phyloP scores from a whole-genome alignment of 331 rosid species.

The Rhamnella rubrinervis region DNA sequence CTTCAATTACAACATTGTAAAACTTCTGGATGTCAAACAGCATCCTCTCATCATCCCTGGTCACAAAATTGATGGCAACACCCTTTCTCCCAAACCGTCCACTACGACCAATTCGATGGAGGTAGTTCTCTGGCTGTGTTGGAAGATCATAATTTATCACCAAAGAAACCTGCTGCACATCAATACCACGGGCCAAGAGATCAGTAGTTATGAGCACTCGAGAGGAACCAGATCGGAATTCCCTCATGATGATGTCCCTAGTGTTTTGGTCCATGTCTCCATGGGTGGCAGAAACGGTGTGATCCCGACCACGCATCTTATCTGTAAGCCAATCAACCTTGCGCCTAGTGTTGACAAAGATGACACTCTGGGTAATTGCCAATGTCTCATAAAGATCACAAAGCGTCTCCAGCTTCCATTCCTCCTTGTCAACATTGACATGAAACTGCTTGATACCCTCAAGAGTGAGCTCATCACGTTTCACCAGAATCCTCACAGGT shows the following conservation, averaged over 20 bases:
- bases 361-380: conserved; percentile 73
- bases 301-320: conserved; percentile 67
- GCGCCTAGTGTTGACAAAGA: conserved; percentile 72
- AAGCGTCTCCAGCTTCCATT: conserved; percentile 74
- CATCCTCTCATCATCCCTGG: conserved; percentile 59
- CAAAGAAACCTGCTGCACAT: conserved; percentile 72
- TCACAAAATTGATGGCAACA: conserved; percentile 69
- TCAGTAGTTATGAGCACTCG: conserved; percentile 74
- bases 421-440: conserved; percentile 68
- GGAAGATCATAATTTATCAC: conserved; percentile 72
- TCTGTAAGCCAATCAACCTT: conserved; percentile 77
- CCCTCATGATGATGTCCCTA: conserved; percentile 77
- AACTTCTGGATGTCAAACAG: conserved; percentile 65
- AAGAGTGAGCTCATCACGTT: conserved; percentile 68
- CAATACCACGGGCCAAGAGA: conserved; percentile 74
- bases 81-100: conserved; percentile 73
- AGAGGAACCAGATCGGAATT: conserved; percentile 79
- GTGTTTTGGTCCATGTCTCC: conserved; percentile 92
- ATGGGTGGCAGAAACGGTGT: conserved; percentile 77
- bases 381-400: conserved; percentile 70
- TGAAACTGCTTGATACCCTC: conserved; percentile 71
- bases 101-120: conserved; percentile 73
- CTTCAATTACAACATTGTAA: conserved; percentile 61
- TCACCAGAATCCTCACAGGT: conserved; percentile 66
- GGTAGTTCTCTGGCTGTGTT: conserved; percentile 74